Evolutionary conservation across 73 alveolate genomes (phyloP).

Genomic region (Paramecium tetraurelia): DNA sequence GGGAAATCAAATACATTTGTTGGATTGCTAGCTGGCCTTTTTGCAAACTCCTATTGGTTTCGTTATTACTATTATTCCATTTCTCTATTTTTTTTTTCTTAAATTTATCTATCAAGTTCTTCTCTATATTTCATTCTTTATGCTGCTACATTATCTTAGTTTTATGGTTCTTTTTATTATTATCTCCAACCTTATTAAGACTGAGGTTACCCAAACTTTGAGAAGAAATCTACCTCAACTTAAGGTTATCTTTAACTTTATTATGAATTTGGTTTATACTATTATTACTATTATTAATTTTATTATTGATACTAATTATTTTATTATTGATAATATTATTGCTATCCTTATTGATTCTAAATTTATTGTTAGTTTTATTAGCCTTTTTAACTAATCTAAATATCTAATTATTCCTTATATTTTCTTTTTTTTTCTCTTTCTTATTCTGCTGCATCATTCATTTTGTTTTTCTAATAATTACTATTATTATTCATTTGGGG

Average conservation of each 20-base stretch:
- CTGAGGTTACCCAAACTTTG: conserved; percentile 35
- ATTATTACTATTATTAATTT: not conserved
- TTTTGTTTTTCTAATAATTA: not conserved
- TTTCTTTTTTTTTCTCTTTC: conserved; percentile 32
- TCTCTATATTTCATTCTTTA: conserved; percentile 26
- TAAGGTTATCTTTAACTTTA: not conserved
- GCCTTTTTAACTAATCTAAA: not conserved
- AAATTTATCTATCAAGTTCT: conserved; percentile 29
- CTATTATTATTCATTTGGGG: not conserved
- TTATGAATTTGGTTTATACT: not conserved
- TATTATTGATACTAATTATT: not conserved
- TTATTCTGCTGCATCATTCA: not conserved
- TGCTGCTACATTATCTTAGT: not conserved
- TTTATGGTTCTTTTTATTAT: not conserved
- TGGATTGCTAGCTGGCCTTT: conserved; percentile 14
- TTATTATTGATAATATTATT: not conserved
- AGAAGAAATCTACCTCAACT: conserved; percentile 12
- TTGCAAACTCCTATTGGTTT: not conserved
- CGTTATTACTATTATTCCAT: not conserved
- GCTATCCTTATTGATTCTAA: not conserved
- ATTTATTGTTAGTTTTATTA: not conserved
- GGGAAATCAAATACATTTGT: not conserved
- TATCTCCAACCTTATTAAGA: conserved; percentile 23
- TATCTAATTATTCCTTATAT: conserved; percentile 12
- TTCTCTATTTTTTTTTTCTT: conserved; percentile 28